A percentile compares a stretch with the other conserved stretches of the same genome.
These are phyloP conservation scores for Heliamphora ciliata DNA, from an alignment of 179 eudicot genomes.

Conservation along the genomic window DNA sequence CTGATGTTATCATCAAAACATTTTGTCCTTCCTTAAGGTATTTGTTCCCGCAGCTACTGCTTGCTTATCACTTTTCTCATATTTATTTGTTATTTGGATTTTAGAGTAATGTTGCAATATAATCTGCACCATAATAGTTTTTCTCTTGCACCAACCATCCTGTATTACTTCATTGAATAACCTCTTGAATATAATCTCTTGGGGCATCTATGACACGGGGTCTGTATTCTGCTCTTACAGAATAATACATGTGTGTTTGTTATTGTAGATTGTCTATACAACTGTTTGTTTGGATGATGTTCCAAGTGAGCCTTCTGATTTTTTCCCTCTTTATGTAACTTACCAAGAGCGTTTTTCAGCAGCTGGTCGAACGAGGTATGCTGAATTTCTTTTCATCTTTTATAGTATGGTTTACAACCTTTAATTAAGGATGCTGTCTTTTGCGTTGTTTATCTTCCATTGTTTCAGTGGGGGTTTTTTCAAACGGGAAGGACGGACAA, in stretches of 20 bases:
- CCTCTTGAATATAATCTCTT: background rate
- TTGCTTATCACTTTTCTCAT: background rate
- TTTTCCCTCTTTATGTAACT: slow-evolving; percentile 85
- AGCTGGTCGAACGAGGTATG: slow-evolving; percentile 96
- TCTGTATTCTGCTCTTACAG: slow-evolving; percentile 5
- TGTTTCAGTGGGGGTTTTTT: slow-evolving; percentile 88
- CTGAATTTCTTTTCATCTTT: background rate
- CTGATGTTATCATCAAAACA: background rate
- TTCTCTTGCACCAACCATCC: background rate
- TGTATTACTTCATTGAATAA: background rate
- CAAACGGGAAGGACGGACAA: slow-evolving; percentile 90
- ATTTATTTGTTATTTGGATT: background rate
- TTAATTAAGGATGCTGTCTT: background rate
- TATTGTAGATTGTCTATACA: slow-evolving; percentile 74
- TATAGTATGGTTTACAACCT: background rate
- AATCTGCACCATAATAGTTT: background rate
- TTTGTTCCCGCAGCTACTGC: background rate
- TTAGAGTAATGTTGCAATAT: background rate
- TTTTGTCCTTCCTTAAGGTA: background rate
- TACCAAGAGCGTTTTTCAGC: slow-evolving; percentile 99
- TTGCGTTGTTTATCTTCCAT: slow-evolving; percentile 11
- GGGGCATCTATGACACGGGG: background rate
- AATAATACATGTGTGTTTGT: slow-evolving; percentile 20
- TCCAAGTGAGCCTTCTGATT: slow-evolving; percentile 96
- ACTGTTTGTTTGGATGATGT: slow-evolving; percentile 84